Evolutionary conservation across 2,329 filamentous ascomycete genomes (phyloP).

Genomic region (Pyrenophora teres): DNA sequence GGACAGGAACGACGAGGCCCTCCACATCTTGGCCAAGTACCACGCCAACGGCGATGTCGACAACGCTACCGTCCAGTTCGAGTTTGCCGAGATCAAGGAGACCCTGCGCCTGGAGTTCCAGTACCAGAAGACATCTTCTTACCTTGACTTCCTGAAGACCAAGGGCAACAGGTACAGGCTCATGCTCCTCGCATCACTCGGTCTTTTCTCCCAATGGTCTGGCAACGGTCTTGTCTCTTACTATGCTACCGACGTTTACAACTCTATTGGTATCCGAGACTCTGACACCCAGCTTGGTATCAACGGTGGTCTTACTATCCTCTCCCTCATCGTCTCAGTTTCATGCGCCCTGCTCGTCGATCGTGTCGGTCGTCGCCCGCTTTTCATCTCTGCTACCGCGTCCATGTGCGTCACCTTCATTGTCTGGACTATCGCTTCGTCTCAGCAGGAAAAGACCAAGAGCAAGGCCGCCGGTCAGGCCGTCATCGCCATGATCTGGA

Average conservation of each 20-base stretch:
- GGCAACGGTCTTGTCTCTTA: slow-evolving; percentile 71
- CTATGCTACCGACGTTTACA: slow-evolving; percentile 67
- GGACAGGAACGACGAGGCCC: slow-evolving; percentile 66
- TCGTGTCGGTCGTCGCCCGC: slow-evolving; percentile 53
- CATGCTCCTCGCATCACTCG: slow-evolving; percentile 65
- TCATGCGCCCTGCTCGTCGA: slow-evolving; percentile 61
- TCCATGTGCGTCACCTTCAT: slow-evolving; percentile 45
- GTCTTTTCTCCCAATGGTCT: slow-evolving; percentile 70
- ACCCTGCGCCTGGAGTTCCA: slow-evolving; percentile 64
- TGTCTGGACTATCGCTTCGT: slow-evolving; percentile 48
- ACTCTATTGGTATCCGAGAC: slow-evolving; percentile 63
- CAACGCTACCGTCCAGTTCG: slow-evolving; percentile 67
- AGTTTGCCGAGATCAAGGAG: slow-evolving; percentile 69
- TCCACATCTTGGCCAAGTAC: slow-evolving; percentile 64
- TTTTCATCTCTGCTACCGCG: slow-evolving; percentile 36
- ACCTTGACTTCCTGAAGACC: slow-evolving; percentile 65
- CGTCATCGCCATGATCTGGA: slow-evolving; percentile 58
- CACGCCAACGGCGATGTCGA: slow-evolving; percentile 65
- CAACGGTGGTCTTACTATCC: slow-evolving; percentile 63
- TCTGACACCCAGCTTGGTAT: slow-evolving; percentile 46
- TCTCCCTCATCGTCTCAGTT: slow-evolving; percentile 64
- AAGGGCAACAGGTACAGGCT: slow-evolving; percentile 68
- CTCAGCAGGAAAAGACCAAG: slow-evolving; percentile 57
- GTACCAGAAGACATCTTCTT: slow-evolving; percentile 56
- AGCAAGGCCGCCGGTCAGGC: slow-evolving; percentile 50